Conservation (phyloP, 2,329 filamentous ascomycete genomes). For the Mollisia scopiformis region DNA sequence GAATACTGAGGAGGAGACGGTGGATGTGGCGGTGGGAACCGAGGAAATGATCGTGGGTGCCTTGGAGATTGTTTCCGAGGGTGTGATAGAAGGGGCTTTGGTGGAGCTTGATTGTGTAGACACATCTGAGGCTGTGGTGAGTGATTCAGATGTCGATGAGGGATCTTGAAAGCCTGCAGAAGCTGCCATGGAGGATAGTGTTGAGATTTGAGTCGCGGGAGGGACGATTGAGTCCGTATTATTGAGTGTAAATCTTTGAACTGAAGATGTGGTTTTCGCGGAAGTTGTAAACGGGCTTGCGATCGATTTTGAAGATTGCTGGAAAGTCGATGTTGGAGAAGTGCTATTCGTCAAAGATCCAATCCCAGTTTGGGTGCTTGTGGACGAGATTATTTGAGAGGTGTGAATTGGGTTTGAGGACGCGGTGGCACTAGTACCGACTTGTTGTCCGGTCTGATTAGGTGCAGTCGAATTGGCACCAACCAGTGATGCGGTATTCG, state of each 20-base stretch:
- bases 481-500: no score
- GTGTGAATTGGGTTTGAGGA: neutral
- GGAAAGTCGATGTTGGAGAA: neutral
- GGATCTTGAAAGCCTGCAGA: slow-evolving; percentile 12
- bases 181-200: slow-evolving; percentile 3
- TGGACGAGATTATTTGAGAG: neutral
- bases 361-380: neutral
- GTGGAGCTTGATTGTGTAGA: neutral
- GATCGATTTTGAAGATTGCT: neutral
- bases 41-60: slow-evolving; percentile 23
- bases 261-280: slow-evolving; percentile 3
- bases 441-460: neutral
- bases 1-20: slow-evolving; percentile 23
- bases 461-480: neutral
- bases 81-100: neutral
- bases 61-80: slow-evolving; percentile 10
- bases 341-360: neutral
- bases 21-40: slow-evolving; percentile 16
- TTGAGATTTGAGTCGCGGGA: slow-evolving; percentile 1
- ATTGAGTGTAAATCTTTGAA: slow-evolving; percentile 28
- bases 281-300: neutral
- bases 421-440: neutral
- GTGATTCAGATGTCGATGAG: slow-evolving; percentile 11
- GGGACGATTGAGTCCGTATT: slow-evolving; percentile 24
- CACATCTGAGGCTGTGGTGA: neutral